Evolutionary conservation across 371 early-diverging fungal species (phyloP).

Genomic region (Mycotypha africana): DNA sequence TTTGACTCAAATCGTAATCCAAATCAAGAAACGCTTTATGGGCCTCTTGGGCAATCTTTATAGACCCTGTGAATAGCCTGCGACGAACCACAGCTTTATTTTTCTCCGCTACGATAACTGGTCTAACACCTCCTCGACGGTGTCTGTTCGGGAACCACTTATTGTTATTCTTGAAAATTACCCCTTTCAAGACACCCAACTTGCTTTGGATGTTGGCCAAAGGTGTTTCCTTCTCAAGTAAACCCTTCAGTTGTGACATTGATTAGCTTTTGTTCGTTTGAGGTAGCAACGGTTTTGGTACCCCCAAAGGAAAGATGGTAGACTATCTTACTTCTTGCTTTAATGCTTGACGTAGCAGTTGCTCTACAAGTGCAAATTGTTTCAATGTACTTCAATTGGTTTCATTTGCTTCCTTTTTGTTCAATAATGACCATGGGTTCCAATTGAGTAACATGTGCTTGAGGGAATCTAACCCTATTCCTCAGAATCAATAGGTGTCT

Average conservation of each 20-base stretch:
- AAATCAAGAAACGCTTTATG: too few relatives aligned
- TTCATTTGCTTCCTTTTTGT: constrained; percentile 1
- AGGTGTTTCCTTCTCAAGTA: too few relatives aligned
- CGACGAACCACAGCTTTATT: too few relatives aligned
- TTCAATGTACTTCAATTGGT: background rate
- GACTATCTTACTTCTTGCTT: background rate
- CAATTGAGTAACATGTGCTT: background rate
- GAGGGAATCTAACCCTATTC: background rate
- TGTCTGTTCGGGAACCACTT: too few relatives aligned
- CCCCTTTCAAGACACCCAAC: too few relatives aligned
- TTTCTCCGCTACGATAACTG: too few relatives aligned
- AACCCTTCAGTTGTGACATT: constrained; percentile 1
- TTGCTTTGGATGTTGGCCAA: too few relatives aligned
- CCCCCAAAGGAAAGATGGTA: constrained; percentile 2
- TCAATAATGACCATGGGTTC: background rate
- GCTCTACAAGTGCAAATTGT: background rate
- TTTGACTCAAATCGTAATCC: too few relatives aligned
- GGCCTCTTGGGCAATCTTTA: too few relatives aligned
- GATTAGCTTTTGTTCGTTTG: background rate
- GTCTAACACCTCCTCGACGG: too few relatives aligned
- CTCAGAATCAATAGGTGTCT: background rate
- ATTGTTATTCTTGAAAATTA: too few relatives aligned
- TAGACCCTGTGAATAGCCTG: too few relatives aligned
- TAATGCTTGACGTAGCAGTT: background rate
- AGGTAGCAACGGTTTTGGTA: background rate